Percentiles rank a stretch among this genome's conserved stretches.
Conservation (phyloP, 2,329 filamentous ascomycete genomes). For the Colletotrichum chrysophilum region DNA sequence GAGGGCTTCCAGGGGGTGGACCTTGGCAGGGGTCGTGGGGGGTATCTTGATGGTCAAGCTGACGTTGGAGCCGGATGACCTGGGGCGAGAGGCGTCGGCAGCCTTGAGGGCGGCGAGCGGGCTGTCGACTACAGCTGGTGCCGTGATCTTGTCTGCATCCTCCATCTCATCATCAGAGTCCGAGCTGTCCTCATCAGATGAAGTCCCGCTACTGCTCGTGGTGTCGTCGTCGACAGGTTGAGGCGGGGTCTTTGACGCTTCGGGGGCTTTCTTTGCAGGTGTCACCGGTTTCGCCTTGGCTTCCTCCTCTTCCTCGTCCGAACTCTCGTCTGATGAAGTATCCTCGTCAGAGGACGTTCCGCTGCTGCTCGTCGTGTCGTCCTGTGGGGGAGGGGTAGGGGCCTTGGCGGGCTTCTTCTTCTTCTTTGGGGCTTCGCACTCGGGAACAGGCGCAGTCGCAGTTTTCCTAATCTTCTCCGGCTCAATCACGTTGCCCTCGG, state of each 20-base stretch:
- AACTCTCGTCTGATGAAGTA: conserved; percentile 35
- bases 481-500: conserved; percentile 78
- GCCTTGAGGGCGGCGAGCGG: conserved; percentile 26
- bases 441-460: conserved; percentile 25
- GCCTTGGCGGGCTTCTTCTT: conserved; percentile 22
- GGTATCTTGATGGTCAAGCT: conserved; percentile 63
- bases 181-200: conserved; percentile 23
- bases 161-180: conserved; percentile 28
- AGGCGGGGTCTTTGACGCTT: conserved; percentile 8
- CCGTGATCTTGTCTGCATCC: conserved; percentile 10
- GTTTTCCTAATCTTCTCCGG: conserved; percentile 45
- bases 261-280: neutral
- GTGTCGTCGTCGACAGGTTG: conserved; percentile 27
- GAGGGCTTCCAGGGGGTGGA: conserved; percentile 90
- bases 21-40: conserved; percentile 50
- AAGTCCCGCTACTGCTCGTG: conserved; percentile 27
- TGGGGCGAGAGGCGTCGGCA: conserved; percentile 43
- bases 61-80: conserved; percentile 55
- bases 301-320: conserved; percentile 29
- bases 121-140: neutral
- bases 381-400: conserved; percentile 4
- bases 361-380: conserved; percentile 43
- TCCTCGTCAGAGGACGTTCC: conserved; percentile 38
- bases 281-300: conserved; percentile 11
- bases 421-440: conserved; percentile 23